Evolutionary conservation across 2,329 filamentous ascomycete genomes (phyloP), one percentile per base, ranked within the genome.

Genomic region (Diaporthe sp.): DNA sequence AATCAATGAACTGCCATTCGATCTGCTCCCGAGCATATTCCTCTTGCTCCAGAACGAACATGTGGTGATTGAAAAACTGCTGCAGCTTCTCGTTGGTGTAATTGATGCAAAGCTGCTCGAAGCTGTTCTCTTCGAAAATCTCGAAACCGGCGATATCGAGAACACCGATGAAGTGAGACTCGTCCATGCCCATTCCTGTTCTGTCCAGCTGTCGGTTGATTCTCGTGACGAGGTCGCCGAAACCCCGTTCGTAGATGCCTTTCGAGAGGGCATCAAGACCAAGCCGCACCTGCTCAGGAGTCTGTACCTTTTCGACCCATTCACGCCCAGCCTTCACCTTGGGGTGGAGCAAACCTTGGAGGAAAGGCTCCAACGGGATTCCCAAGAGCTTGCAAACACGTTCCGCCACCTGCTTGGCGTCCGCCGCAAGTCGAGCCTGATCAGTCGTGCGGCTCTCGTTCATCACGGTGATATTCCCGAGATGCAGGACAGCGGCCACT

Each of bases 1-100:
- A 99, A 84, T 99, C 97, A 82, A 99, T 99, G 83, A 99, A 99
- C 82, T 98, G 95, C 97, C 97, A 99, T 85, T 99, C 97, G 79
- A 99, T 99, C 84, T 98, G 95, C 83, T 99, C 97, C 65, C 96
- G 90, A 12, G 97, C 96, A 83, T 99, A 99, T 83, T 99, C 97
- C 84, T 99, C 97, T 82, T 99, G 97, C 83, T 99, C 97, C 10
- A 99, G 88, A 13, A 99, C 97, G 82, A 99, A 99, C 97, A 99
- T 99, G 87, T 99, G 97, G 83, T 99, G 97, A 81, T 99, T 99
- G 90, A 99, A 99, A 84, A 99, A 99, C 80, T 99, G 97, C 82
- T 99, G 97, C 9, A 99, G 91, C 84, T 98, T 99, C 84, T 99
- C 97, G 85, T 99, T 99, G 77, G 97, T 98, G 85, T 99, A 99